Conservation (phyloP, 2,329 filamentous ascomycete species). For the Cladobotryum protrusum region DNA sequence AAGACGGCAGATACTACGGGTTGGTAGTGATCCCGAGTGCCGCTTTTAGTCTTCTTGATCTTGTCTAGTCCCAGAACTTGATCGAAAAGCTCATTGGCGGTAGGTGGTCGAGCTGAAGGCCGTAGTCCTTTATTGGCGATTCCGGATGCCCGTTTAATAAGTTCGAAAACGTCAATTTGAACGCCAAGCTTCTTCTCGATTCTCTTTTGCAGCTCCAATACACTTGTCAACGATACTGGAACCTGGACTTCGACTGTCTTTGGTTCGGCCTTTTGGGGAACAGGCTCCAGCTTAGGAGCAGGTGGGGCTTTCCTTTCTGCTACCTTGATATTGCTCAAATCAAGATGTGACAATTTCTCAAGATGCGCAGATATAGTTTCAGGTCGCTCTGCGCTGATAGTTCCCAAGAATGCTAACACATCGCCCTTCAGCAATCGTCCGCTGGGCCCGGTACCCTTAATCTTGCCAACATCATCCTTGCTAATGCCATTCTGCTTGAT, state of each 20-base stretch:
- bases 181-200: conserved; percentile 73
- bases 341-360: conserved; percentile 72
- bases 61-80: conserved; percentile 68
- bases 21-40: conserved; percentile 57
- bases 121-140: conserved; percentile 86
- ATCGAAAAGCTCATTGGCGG: conserved; percentile 80
- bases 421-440: conserved; percentile 92
- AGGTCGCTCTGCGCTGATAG: conserved; percentile 66
- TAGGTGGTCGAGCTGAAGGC: conserved; percentile 53
- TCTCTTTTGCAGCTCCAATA: conserved; percentile 73
- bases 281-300: conserved; percentile 31
- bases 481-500: conserved; percentile 73
- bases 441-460: conserved; percentile 79
- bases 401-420: conserved; percentile 81
- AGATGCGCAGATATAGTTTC: conserved; percentile 64
- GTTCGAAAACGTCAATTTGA: conserved; percentile 76
- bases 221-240: conserved; percentile 70
- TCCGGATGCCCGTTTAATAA: conserved; percentile 77
- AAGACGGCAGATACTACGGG: conserved; percentile 62
- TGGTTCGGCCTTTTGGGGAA: conserved; percentile 37
- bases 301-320: conserved; percentile 46
- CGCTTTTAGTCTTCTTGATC: conserved; percentile 36
- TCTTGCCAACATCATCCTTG: conserved; percentile 69
- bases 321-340: conserved; percentile 92
- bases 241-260: conserved; percentile 57